These are phyloP conservation scores for Senna siamea DNA, from an alignment of 306 rosid species.

Conservation along the genomic window DNA sequence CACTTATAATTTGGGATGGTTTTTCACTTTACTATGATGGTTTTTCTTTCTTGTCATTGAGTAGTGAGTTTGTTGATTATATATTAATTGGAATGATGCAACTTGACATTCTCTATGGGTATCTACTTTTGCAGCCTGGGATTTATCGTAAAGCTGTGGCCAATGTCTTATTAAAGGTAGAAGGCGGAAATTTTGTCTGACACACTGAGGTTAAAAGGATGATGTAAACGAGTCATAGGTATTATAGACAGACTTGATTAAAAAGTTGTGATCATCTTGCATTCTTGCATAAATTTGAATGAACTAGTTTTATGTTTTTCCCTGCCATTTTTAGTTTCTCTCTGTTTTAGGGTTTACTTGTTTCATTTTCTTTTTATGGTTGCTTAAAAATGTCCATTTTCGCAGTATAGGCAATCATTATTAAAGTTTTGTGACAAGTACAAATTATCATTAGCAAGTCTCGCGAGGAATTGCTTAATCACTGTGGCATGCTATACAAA, in stretches of 20 bases:
- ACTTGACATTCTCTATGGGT: background rate
- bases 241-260: background rate
- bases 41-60: background rate
- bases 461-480: background rate
- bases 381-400: background rate
- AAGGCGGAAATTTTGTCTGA: background rate
- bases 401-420: background rate
- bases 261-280: background rate
- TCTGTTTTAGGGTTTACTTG: background rate
- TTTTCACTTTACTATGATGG: background rate
- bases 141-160: slow-evolving; percentile 12
- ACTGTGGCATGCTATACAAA: too few relatives aligned
- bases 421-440: too few relatives aligned
- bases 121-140: background rate
- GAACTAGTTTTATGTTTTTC: background rate
- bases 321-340: background rate
- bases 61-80: too few relatives aligned
- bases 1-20: background rate
- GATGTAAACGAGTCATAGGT: background rate
- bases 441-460: background rate
- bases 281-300: background rate
- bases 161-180: background rate
- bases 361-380: background rate
- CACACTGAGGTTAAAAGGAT: background rate
- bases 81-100: too few relatives aligned